These are phyloP conservation scores for Penicillium coprophilum DNA, from an alignment of 495 filamentous ascomycete species.

Conservation along the genomic window DNA sequence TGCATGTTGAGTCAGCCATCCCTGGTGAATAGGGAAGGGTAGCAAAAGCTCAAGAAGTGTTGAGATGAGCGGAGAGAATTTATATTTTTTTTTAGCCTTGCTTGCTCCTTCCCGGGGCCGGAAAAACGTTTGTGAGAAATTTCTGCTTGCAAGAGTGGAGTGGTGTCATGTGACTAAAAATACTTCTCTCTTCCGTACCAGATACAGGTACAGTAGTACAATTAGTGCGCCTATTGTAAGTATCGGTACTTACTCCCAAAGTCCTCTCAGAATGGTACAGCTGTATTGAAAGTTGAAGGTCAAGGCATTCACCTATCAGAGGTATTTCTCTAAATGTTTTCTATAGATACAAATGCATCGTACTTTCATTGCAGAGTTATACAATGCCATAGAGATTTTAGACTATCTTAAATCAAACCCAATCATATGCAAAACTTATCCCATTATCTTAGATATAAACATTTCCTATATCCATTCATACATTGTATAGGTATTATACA, in stretches of 20 bases:
- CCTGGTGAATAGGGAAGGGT: conserved; percentile 19
- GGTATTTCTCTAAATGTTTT: not conserved
- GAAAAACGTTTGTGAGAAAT: conserved; percentile 26
- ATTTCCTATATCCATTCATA: not conserved
- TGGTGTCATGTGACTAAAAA: conserved; percentile 15
- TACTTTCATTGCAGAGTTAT: not conserved
- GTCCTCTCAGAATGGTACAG: not conserved
- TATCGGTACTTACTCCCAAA: not conserved
- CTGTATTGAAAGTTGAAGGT: conserved; percentile 2
- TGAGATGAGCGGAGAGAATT: conserved; percentile 11
- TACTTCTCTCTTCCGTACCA: not conserved
- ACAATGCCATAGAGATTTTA: not conserved
- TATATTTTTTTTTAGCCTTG: conserved; percentile 29
- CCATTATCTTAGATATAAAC: not conserved
- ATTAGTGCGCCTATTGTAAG: too few species aligned
- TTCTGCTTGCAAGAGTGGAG: conserved; percentile 6
- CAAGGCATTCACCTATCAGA: conserved; percentile 4
- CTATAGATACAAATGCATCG: not conserved
- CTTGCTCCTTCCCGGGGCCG: conserved; percentile 24
- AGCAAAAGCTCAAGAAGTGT: conserved; percentile 11
- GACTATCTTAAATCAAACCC: not conserved
- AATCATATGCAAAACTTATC: not conserved
- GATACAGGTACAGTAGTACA: not conserved
- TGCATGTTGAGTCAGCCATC: conserved; percentile 21
- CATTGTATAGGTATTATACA: not conserved